A percentile compares a stretch with the other conserved stretches of the same genome.
These are phyloP conservation scores for Backusella mclennaniae DNA, from an alignment of 192 early-diverging fungal genomes.

Conservation along the genomic window DNA sequence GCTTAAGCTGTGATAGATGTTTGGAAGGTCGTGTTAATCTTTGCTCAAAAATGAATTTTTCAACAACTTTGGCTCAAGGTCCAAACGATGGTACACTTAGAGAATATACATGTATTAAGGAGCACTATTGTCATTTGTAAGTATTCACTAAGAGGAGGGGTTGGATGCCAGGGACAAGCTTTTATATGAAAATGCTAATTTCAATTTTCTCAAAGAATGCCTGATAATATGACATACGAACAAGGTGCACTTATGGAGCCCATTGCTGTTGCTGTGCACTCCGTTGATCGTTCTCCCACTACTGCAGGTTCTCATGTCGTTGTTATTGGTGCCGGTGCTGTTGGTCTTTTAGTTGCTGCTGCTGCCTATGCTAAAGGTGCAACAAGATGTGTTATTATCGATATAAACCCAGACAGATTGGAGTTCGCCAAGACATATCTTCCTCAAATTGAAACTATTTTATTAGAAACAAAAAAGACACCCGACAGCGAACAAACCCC, in stretches of 20 bases:
- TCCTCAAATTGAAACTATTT: background rate
- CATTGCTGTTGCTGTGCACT: conserved; percentile 35
- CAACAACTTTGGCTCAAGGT: conserved; percentile 19
- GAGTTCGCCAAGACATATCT: conserved; percentile 30
- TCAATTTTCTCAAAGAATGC: conserved; percentile 14
- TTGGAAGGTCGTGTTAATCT: conserved; percentile 36
- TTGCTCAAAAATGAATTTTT: conserved; percentile 43
- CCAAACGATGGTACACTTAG: conserved; percentile 19
- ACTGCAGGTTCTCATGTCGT: conserved; percentile 24
- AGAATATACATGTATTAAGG: background rate
- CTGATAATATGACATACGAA: conserved; percentile 31
- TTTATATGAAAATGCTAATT: background rate
- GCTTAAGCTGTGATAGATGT: conserved; percentile 36
- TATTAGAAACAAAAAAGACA: background rate
- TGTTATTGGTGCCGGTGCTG: conserved; percentile 39
- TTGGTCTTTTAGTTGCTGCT: conserved; percentile 36
- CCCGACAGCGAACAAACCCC: background rate
- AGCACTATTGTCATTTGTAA: conserved; percentile 23
- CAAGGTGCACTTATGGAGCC: conserved; percentile 44
- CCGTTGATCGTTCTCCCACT: conserved; percentile 23
- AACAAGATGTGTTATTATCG: conserved; percentile 24
- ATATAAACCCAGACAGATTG: conserved; percentile 31
- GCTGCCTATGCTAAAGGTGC: conserved; percentile 31
- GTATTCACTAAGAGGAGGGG: conserved; percentile 36
- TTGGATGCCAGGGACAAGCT: background rate